Percentiles rank a stretch among this genome's conserved stretches.
Conservation (phyloP, 192 early-diverging fungal genomes). For the Coemansia aciculifera region DNA sequence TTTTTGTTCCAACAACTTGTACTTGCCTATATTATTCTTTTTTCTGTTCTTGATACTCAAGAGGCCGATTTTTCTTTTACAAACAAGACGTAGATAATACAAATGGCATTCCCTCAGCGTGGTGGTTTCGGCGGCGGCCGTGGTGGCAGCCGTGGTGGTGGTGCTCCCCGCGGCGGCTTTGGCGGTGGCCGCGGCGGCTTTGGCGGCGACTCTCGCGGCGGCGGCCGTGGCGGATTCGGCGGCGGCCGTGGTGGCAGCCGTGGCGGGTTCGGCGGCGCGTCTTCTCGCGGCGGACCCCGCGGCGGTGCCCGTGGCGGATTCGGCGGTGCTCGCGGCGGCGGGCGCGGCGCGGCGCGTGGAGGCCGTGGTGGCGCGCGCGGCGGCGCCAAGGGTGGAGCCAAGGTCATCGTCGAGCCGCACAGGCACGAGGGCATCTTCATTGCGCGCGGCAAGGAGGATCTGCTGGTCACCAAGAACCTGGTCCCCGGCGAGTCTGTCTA, state of each 20-base stretch:
- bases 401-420: constrained; percentile 96
- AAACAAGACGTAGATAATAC: constrained; percentile 25
- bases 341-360: constrained; percentile 54
- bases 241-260: constrained; percentile 57
- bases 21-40: constrained; percentile 1
- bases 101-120: constrained; percentile 55
- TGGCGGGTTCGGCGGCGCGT: constrained; percentile 35
- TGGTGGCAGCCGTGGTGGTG: constrained; percentile 41
- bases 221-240: constrained; percentile 42
- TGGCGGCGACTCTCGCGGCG: constrained; percentile 56
- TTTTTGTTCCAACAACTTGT: constrained; percentile 1
- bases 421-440: constrained; percentile 95
- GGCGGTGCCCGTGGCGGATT: constrained; percentile 54
- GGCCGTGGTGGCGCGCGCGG: constrained; percentile 64
- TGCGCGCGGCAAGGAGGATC: constrained; percentile 98
- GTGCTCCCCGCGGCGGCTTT: constrained; percentile 43
- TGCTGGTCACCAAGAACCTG: constrained; percentile 97
- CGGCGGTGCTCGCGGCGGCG: constrained; percentile 29
- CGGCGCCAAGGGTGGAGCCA: constrained; percentile 86
- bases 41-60: neutral
- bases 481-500: constrained; percentile 97
- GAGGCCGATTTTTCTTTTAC: neutral
- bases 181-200: constrained; percentile 57
- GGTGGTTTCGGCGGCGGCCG: constrained; percentile 47
- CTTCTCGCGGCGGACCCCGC: constrained; percentile 43